Evolutionary conservation across 176 grass and related monocot species (phyloP).

Genomic region (Miscanthus lutarioriparius): DNA sequence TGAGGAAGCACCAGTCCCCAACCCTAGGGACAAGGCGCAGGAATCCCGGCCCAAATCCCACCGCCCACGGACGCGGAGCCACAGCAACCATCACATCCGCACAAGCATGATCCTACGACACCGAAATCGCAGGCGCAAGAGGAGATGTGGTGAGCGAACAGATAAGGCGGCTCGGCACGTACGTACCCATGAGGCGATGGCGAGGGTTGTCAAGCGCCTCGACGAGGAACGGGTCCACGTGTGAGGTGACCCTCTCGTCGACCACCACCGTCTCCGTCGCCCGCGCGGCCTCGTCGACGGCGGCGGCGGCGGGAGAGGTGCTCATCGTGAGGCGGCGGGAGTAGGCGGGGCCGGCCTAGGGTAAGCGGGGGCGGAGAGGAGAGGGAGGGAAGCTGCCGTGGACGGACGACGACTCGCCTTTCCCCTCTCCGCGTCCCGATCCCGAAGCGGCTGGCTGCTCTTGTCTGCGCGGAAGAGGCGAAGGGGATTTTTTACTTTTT

Average conservation of each 20-base stretch:
- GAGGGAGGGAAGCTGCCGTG: constrained; percentile 46
- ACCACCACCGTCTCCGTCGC: constrained; percentile 14
- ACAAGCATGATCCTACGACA: neutral
- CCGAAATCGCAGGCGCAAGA: constrained; percentile 5
- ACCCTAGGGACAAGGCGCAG: constrained; percentile 10
- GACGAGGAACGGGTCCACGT: constrained; percentile 66
- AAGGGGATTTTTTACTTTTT: too few species aligned
- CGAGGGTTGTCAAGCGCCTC: constrained; percentile 77
- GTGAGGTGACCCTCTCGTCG: constrained; percentile 24
- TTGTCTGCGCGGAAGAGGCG: constrained; percentile 37
- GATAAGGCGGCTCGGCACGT: constrained; percentile 15
- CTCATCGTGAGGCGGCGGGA: constrained; percentile 40
- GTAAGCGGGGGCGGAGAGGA: constrained; percentile 31
- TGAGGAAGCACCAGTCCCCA: neutral
- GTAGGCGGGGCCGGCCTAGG: neutral
- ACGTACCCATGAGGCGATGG: constrained; percentile 67
- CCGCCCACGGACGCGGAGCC: neutral
- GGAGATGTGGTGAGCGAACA: neutral
- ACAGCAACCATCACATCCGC: neutral
- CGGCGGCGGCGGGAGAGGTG: neutral
- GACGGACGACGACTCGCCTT: constrained; percentile 31
- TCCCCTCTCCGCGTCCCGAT: constrained; percentile 65
- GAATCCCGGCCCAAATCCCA: neutral
- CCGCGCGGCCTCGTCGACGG: constrained; percentile 21
- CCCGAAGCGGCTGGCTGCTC: constrained; percentile 44